phyloP scores from a whole-genome alignment of 148 eudicot species.

The Dysphania ambrosioides region DNA sequence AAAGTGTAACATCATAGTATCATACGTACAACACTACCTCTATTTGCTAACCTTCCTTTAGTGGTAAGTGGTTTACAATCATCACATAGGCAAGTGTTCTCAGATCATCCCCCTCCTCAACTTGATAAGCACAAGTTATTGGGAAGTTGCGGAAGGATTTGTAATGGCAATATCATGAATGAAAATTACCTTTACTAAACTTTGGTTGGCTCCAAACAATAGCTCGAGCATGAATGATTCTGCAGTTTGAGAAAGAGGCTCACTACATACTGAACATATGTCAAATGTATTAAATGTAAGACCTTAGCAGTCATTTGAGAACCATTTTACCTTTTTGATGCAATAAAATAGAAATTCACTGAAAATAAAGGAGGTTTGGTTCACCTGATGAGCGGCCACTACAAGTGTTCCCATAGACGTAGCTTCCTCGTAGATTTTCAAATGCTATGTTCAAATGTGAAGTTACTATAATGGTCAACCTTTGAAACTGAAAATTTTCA shows the following conservation, averaged over 20 bases:
- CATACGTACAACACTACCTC: too few species aligned
- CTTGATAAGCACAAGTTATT: too few species aligned
- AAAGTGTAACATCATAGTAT: too few species aligned
- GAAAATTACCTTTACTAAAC: constrained; percentile 54
- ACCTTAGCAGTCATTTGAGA: constrained; percentile 45
- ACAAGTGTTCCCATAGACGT: constrained; percentile 84
- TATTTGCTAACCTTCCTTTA: not conserved
- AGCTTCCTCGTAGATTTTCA: too few species aligned
- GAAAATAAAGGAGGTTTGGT: constrained; percentile 13
- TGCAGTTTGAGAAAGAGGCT: constrained; percentile 96
- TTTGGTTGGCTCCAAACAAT: constrained; percentile 69
- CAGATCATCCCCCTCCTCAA: not conserved
- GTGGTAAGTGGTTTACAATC: too few species aligned
- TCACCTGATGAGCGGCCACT: constrained; percentile 96
- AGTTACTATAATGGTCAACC: constrained; percentile 38
- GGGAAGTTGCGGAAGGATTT: not conserved
- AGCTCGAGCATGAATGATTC: constrained; percentile 98
- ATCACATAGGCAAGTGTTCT: not conserved
- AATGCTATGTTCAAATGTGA: not conserved
- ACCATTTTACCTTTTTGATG: not conserved
- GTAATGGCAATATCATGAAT: not conserved
- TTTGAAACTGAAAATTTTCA: constrained; percentile 70
- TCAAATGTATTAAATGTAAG: constrained; percentile 55
- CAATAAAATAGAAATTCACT: not conserved
- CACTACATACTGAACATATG: constrained; percentile 84